Base-by-base conservation (phyloP, 371 early-diverging fungal species). In the Gilbertella persicaria region DNA sequence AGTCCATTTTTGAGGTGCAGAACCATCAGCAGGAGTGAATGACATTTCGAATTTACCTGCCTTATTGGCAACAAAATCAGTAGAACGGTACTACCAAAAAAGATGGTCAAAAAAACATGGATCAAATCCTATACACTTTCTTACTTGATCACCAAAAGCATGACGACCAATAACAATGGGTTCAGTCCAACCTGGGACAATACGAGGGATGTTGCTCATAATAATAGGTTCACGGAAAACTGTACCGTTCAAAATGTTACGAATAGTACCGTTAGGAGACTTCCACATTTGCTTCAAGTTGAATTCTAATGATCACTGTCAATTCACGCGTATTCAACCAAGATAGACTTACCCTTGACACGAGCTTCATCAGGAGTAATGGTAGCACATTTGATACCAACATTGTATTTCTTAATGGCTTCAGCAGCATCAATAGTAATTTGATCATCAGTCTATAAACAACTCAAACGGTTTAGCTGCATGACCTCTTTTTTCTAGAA, bases 161-260 rank as follows among this genome's bases (percentile, higher is more conserved):
- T 95, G 96, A 59, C 96, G 88, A 50, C 95, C 96, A 80, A 95
- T 89, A 50, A 92, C 79, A 66, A 95, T 95, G 47, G 95, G 94
- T 66, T 93, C 83, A 55, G 85, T 93, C 96, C 96, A 96, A 17
- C 91, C 91, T 25, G 95, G 94, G 10, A 96, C 91, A 64, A 95
- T 78, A 45, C 90, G 81, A 40, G 96, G 96, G 45, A 96, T 87
- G 64, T 88, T 91, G 30, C 85, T 79, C 67, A 95, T 74, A 41
- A 96, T 67, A 65, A 96, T 95, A 41, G 96, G 96, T 71, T 96
- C 96, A 57, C 96, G 88, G 87, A 96, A 96, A 13, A 96, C 94
- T 17, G 96, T 96, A 52, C 96, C 96, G 58, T 90, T 91, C 57
- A 96, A 80, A 47, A 92, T 92, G 72, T 95, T 94, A 55, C 96